These are phyloP conservation scores for Voacanga thouarsii DNA, from an alignment of 257 asterid genomes.

Conservation along the genomic window DNA sequence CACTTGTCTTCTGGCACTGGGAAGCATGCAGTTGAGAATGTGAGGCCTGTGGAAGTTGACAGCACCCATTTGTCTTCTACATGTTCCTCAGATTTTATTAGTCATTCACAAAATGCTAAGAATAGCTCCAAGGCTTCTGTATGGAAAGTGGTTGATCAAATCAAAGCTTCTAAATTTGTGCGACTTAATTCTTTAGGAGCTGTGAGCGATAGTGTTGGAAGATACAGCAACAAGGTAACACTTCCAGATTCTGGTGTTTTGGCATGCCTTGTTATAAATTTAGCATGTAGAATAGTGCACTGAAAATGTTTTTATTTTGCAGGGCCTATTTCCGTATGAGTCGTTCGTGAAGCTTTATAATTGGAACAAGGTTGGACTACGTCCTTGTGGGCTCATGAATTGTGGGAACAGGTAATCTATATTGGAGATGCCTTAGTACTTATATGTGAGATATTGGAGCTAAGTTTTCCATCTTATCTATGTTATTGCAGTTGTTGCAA, in stretches of 20 bases:
- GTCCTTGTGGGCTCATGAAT: constrained; percentile 69
- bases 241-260: constrained; percentile 3
- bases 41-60: constrained; percentile 29
- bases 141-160: constrained; percentile 46
- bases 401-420: constrained; percentile 79
- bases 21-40: constrained; percentile 28
- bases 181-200: constrained; percentile 33
- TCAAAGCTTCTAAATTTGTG: constrained; percentile 36
- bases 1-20: constrained; percentile 28
- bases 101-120: constrained; percentile 23
- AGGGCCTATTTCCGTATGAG: constrained; percentile 74
- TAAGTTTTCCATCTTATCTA: not conserved
- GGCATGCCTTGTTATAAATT: not conserved
- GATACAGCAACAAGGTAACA: constrained; percentile 37
- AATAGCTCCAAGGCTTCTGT: constrained; percentile 21
- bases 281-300: not conserved
- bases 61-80: constrained; percentile 20
- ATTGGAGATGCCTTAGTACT: constrained; percentile 13
- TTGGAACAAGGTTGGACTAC: constrained; percentile 57
- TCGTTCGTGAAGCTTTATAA: constrained; percentile 72
- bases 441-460: not conserved
- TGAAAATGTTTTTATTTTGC: constrained; percentile 28
- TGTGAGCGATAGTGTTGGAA: constrained; percentile 34
- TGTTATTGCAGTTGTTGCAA: not conserved
- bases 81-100: constrained; percentile 27